These are phyloP conservation scores for Geranium incanum DNA, from an alignment of 441 rosid species.

Conservation along the genomic window DNA sequence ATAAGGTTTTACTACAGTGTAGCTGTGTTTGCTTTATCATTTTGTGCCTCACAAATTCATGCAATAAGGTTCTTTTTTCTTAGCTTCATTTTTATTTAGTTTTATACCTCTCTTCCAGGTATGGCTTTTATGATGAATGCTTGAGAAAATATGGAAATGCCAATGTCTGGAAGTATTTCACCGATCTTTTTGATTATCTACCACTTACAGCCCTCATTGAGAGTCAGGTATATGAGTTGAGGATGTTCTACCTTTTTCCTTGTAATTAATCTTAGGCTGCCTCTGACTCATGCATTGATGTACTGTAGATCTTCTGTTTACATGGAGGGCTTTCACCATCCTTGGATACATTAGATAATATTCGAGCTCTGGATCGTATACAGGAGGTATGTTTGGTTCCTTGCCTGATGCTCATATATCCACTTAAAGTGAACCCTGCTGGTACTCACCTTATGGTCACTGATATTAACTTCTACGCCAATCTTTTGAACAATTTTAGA, in stretches of 20 bases:
- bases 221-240: constrained; percentile 69
- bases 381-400: constrained; percentile 59
- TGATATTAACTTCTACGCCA: not conserved
- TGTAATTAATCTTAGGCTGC: not conserved
- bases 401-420: not conserved
- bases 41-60: too few species aligned
- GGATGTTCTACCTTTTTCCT: not conserved
- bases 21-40: too few species aligned
- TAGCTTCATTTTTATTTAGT: not conserved
- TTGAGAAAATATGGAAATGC: constrained; percentile 94
- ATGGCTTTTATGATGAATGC: constrained; percentile 56
- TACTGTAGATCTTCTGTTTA: constrained; percentile 73
- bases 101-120: constrained; percentile 39
- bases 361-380: constrained; percentile 88
- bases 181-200: constrained; percentile 82
- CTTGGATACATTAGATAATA: constrained; percentile 85
- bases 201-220: constrained; percentile 36
- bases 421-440: not conserved
- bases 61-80: too few species aligned
- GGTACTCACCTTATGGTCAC: not conserved
- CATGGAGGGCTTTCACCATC: constrained; percentile 98
- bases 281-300: not conserved
- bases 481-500: not conserved
- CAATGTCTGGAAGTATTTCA: constrained; percentile 92
- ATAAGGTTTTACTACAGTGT: too few species aligned